phyloP scores from a whole-genome alignment of 1,284 basidiomycete genomes.

The Pascua sp. region DNA sequence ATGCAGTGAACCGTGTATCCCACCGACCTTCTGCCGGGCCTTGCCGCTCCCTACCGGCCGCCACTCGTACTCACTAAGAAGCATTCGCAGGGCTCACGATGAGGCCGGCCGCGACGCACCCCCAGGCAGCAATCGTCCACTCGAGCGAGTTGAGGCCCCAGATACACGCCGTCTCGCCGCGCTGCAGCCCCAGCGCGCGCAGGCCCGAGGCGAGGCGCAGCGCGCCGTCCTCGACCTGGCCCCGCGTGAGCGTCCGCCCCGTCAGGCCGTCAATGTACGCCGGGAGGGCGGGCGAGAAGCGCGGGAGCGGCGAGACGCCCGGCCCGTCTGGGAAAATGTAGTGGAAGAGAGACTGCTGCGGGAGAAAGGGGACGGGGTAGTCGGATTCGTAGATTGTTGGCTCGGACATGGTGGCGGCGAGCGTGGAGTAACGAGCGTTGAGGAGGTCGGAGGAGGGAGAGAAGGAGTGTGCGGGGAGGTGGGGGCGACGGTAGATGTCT shows the following conservation, averaged over 20 bases:
- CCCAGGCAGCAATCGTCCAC: slow-evolving; percentile 62
- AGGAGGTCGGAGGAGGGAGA: no score
- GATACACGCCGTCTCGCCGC: slow-evolving; percentile 37
- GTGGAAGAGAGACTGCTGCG: slow-evolving; percentile 9
- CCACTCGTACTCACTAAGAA: slow-evolving; percentile 31
- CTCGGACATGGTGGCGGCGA: no score
- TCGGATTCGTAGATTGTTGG: slow-evolving; percentile 12
- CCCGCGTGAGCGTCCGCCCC: slow-evolving; percentile 59
- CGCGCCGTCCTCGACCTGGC: slow-evolving; percentile 57
- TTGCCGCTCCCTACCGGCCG: no score
- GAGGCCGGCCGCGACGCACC: slow-evolving; percentile 47
- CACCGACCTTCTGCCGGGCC: no score
- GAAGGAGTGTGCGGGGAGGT: no score
- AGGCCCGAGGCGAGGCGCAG: slow-evolving; percentile 60
- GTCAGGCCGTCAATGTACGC: slow-evolving; percentile 67
- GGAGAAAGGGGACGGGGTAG: slow-evolving; percentile 9
- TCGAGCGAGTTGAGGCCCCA: slow-evolving; percentile 57
- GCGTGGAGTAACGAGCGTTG: no score
- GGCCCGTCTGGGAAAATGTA: slow-evolving; percentile 8
- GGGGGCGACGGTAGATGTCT: no score
- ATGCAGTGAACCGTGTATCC: no score
- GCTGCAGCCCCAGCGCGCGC: slow-evolving; percentile 26
- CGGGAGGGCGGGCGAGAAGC: slow-evolving; percentile 39
- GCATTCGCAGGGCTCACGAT: slow-evolving; percentile 41
- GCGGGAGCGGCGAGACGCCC: slow-evolving; percentile 24